Evolutionary conservation across 202 grass and related monocot species (phyloP).

Genomic region (Carex sylvatica): DNA sequence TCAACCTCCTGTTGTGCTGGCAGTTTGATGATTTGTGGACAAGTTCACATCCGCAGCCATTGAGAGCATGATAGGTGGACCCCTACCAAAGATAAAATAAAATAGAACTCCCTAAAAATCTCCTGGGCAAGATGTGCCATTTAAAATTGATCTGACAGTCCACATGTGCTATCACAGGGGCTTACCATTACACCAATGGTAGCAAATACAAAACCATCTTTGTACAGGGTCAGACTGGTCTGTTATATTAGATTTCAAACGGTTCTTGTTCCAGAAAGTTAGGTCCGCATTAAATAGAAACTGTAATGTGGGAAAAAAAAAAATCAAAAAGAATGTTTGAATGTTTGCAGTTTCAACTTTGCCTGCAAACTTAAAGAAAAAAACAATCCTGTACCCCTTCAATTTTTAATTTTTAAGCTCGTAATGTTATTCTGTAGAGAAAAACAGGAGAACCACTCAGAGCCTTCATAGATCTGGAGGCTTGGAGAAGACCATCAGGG

Average conservation of each 20-base stretch:
- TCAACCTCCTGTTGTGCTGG: background rate
- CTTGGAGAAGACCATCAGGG: conserved; percentile 25
- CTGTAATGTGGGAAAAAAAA: background rate
- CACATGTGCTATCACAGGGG: background rate
- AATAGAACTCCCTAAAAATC: background rate
- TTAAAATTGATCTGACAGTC: background rate
- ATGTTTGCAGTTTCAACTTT: background rate
- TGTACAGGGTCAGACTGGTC: conserved; percentile 1
- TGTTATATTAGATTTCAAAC: background rate
- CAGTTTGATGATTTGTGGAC: background rate
- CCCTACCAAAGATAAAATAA: background rate
- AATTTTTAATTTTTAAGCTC: background rate
- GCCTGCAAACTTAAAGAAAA: background rate
- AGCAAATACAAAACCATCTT: background rate
- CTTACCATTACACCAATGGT: background rate
- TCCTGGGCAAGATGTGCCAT: background rate
- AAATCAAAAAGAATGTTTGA: too few species aligned
- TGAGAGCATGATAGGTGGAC: background rate
- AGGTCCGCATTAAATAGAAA: background rate
- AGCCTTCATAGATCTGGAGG: conserved; percentile 41
- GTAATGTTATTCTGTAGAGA: conserved; percentile 30
- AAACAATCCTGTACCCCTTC: background rate
- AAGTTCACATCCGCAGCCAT: too few species aligned
- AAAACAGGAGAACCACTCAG: conserved; percentile 41
- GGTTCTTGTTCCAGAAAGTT: background rate